Evolutionary conservation across 202 grass and related monocot genomes (phyloP).

Genomic region (Panicum hallii): DNA sequence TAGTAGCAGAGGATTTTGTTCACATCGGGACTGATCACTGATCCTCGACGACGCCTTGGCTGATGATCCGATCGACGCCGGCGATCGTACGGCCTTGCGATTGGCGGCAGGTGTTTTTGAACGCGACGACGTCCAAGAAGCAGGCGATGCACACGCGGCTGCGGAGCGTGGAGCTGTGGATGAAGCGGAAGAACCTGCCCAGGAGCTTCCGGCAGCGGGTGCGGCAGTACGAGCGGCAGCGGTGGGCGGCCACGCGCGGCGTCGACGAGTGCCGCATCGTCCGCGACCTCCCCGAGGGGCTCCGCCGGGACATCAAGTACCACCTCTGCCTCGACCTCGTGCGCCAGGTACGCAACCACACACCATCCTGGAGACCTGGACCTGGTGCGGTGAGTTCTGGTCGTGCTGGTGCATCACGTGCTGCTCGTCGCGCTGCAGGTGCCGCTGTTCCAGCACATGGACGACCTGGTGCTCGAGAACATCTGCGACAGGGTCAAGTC

Average conservation of each 20-base stretch:
- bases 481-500: conserved; percentile 90
- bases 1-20: not conserved
- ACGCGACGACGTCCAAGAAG: conserved; percentile 94
- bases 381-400: too few relatives aligned
- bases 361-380: too few relatives aligned
- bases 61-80: too few relatives aligned
- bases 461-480: conserved; percentile 88
- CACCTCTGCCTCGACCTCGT: conserved; percentile 92
- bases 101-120: conserved; percentile 71
- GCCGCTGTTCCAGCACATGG: conserved; percentile 94
- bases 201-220: conserved; percentile 71
- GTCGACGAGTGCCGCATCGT: conserved; percentile 81
- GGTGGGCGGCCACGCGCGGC: conserved; percentile 86
- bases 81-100: not conserved
- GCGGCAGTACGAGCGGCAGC: conserved; percentile 78
- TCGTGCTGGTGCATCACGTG: not conserved
- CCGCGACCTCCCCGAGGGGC: conserved; percentile 75
- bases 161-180: conserved; percentile 83
- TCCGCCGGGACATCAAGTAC: conserved; percentile 91
- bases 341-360: conserved; percentile 44
- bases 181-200: conserved; percentile 81
- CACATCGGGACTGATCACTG: not conserved
- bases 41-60: not conserved
- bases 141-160: conserved; percentile 83
- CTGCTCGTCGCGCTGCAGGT: conserved; percentile 43